These are phyloP conservation scores for Luffa aegyptiaca DNA, from an alignment of 306 rosid genomes.

Conservation along the genomic window DNA sequence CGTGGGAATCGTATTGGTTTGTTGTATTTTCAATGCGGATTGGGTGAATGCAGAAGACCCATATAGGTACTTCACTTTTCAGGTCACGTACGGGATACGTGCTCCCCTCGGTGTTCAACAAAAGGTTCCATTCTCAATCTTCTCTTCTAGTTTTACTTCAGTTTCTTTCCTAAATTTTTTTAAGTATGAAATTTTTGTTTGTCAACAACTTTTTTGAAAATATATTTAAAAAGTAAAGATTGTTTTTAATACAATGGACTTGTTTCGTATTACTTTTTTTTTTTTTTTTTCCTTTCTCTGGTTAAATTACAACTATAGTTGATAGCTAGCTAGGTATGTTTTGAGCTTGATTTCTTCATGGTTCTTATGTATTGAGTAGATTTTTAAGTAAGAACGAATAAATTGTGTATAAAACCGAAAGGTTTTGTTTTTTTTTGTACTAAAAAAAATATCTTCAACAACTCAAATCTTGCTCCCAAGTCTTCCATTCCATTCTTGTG, in stretches of 20 bases:
- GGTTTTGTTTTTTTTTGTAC: too few species aligned
- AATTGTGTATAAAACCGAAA: neutral
- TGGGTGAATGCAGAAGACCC: constrained; percentile 60
- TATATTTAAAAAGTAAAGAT: too few species aligned
- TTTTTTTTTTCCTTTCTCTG: too few species aligned
- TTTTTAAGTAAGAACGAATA: too few species aligned
- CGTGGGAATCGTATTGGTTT: constrained; percentile 20
- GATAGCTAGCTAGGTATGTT: too few species aligned
- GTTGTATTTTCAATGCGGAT: constrained; percentile 27
- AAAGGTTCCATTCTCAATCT: constrained; percentile 22
- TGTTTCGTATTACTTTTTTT: too few species aligned
- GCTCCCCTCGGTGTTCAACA: constrained; percentile 67
- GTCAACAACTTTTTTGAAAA: too few species aligned
- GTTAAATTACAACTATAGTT: too few species aligned
- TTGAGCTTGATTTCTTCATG: neutral
- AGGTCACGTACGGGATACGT: constrained; percentile 47
- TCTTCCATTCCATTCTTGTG: neutral
- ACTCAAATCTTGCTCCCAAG: neutral
- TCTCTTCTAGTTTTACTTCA: neutral
- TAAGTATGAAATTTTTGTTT: neutral
- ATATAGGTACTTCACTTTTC: constrained; percentile 47
- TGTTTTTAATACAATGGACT: too few species aligned
- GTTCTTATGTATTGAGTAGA: neutral
- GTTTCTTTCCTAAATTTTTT: too few species aligned
- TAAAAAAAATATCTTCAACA: too few species aligned